Evolutionary conservation across 768 basidiomycete species (phyloP).

Genomic region (Tylopilus vinaceipallidus): DNA sequence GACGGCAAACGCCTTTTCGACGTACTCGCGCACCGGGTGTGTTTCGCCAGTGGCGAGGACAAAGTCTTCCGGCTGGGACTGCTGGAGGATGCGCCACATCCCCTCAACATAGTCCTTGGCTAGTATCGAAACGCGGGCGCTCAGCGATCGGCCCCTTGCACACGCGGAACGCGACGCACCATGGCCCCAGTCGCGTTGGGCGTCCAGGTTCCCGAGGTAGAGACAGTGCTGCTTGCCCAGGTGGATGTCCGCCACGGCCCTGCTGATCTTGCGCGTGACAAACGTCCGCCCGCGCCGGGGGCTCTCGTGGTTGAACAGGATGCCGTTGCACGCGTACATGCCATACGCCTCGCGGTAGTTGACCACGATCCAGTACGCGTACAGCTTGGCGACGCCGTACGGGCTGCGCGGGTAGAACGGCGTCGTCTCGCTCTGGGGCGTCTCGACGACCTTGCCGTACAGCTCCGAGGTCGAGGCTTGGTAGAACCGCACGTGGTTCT

Average conservation of each 20-base stretch:
- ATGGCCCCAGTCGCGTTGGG: constrained; percentile 97
- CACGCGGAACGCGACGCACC: constrained; percentile 45
- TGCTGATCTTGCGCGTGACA: constrained; percentile 91
- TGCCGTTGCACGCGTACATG: constrained; percentile 96
- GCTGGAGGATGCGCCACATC: constrained; percentile 97
- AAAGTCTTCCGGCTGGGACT: constrained; percentile 79
- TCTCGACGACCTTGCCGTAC: constrained; percentile 95
- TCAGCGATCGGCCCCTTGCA: neutral
- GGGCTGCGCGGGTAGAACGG: constrained; percentile 99
- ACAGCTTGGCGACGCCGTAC: constrained; percentile 94
- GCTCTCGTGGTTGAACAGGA: constrained; percentile 98
- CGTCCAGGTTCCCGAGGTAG: constrained; percentile 93
- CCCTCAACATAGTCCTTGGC: constrained; percentile 93
- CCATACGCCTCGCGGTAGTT: constrained; percentile 95
- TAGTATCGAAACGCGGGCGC: constrained; percentile 29
- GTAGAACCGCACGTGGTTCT: constrained; percentile 93
- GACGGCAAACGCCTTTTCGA: constrained; percentile 78
- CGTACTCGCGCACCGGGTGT: constrained; percentile 90
- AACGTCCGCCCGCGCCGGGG: constrained; percentile 93
- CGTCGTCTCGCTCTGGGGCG: constrained; percentile 92
- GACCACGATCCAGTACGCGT: constrained; percentile 87
- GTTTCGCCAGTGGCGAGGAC: constrained; percentile 97
- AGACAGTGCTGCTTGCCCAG: constrained; percentile 87
- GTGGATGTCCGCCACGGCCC: constrained; percentile 90
- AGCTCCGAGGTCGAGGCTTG: constrained; percentile 97